phyloP scores from a whole-genome alignment of 2,329 filamentous ascomycete species.

The Clarireedia monteithiana region DNA sequence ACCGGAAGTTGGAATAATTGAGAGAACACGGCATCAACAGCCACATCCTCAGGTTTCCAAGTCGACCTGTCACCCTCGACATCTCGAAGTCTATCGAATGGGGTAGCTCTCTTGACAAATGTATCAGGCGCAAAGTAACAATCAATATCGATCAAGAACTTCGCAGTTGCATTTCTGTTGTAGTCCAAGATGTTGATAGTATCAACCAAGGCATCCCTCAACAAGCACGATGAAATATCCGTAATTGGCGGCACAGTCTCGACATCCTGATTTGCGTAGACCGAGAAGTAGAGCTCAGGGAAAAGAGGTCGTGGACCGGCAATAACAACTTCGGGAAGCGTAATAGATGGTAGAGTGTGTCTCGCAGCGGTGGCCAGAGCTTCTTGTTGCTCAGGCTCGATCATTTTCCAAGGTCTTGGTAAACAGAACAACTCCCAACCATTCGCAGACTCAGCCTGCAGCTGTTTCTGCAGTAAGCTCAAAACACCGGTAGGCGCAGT shows the following conservation, averaged over 20 bases:
- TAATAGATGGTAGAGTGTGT: conserved; percentile 69
- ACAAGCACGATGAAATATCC: conserved; percentile 70
- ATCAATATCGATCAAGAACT: conserved; percentile 87
- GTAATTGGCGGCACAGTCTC: conserved; percentile 76
- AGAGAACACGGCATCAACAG: conserved; percentile 95
- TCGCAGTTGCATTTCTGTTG: conserved; percentile 80
- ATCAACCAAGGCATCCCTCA: conserved; percentile 80
- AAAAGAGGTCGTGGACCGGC: conserved; percentile 72
- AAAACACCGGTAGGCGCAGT: conserved; percentile 64
- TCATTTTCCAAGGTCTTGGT: conserved; percentile 60
- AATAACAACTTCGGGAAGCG: conserved; percentile 66
- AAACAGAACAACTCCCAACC: conserved; percentile 68
- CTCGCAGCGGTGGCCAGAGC: conserved; percentile 56
- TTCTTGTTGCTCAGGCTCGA: conserved; percentile 51
- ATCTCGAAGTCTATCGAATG: conserved; percentile 80
- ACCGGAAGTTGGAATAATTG: conserved; percentile 83
- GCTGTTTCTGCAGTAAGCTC: conserved; percentile 75
- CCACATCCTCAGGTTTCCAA: conserved; percentile 97
- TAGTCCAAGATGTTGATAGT: conserved; percentile 92
- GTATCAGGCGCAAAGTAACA: conserved; percentile 86
- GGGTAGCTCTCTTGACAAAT: conserved; percentile 87
- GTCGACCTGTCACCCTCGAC: conserved; percentile 59
- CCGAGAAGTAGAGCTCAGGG: conserved; percentile 89
- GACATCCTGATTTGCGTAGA: conserved; percentile 80
- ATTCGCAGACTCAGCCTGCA: conserved; percentile 66